Base-by-base conservation (phyloP, 2,329 filamentous ascomycete species). In the Trichoderma sp. region DNA sequence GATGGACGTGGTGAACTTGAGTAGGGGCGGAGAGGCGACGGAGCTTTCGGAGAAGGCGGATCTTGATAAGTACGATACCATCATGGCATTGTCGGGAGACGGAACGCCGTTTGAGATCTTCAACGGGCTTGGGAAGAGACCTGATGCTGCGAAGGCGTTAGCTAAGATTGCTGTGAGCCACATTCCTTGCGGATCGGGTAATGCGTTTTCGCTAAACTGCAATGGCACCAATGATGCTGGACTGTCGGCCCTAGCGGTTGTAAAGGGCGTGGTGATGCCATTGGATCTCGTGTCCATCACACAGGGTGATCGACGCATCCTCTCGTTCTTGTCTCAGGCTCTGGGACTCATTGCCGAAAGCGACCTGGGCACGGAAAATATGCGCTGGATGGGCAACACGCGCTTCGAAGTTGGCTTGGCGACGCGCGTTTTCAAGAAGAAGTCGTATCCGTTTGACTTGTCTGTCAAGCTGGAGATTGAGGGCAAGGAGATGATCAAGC, bases 81-180 rank as follows among this genome's bases (percentile, higher is more conserved):
- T 98, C 15, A 90, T 95, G 30, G 93, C 93, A 74, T 96, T 94
- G 79, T 98, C 95, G 0, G 96, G 96, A 5, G 96, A 99, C 77
- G 96, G 96, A 11, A 86, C 97, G 51, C 92, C 94, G 0, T 92
- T 97, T 79, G 96, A 99, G 81, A 92, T 97, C 9, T 97, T 98
- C 84, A 98, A 99, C 79, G 96, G 96, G 0, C 83, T 99, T 36
- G 94, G 89, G 15, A 91, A 90, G 81, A 90, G 94, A 51, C 79
- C 86, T 5, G 93, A 98, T 81, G 94, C 94, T 24, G 85, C 86
- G 36, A 87, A 87, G 70, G 96, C 95, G 0, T 83, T 99, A 73
- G 83, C 86, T 26, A 92, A 91, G 77, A 83, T 98, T 15, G 93
- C 96, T 1, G 90, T 99, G 2, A 91, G 91, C 26, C 93, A 97